Conservation (phyloP, 1,284 basidiomycete species). For the Trichosporon ovoides region DNA sequence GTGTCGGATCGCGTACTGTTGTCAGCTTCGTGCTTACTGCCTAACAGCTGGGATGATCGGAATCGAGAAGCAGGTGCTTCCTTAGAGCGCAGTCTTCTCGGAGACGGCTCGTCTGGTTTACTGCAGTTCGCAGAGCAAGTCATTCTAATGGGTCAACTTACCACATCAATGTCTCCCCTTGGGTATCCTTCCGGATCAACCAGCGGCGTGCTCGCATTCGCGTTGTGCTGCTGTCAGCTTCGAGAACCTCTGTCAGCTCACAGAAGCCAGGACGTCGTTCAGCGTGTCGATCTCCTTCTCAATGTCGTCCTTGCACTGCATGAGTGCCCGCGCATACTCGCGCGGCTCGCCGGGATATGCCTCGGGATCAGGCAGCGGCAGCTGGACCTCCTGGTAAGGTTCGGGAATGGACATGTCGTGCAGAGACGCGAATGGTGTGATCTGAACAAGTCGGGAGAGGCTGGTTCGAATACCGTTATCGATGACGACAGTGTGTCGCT, state of each 20-base stretch:
- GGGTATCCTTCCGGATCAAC: constrained; percentile 82
- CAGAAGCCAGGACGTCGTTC: constrained; percentile 34
- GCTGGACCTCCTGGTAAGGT: constrained; percentile 20
- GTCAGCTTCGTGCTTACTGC: no score
- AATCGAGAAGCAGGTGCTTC: no score
- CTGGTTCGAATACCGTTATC: not conserved
- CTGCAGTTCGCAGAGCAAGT: no score
- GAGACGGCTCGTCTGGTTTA: no score
- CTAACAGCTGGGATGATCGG: no score
- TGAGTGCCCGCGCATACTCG: constrained; percentile 43
- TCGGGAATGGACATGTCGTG: constrained; percentile 26
- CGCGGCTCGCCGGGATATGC: constrained; percentile 42
- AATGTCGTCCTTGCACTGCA: constrained; percentile 46
- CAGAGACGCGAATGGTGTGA: not conserved
- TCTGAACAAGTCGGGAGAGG: not conserved
- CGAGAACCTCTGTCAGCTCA: constrained; percentile 2
- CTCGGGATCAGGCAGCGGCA: constrained; percentile 40
- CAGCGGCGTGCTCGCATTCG: constrained; percentile 55
- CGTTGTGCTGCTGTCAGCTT: constrained; percentile 33
- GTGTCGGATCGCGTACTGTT: constrained; percentile 63
- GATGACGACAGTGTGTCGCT: constrained; percentile 11
- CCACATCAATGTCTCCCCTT: constrained; percentile 63
- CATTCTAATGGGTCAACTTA: no score
- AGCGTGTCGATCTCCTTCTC: constrained; percentile 43
- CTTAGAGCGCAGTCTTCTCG: not conserved